Evolutionary conservation across 352 stramenopile genomes (phyloP).

Genomic region (Aphanomyces euteiches): DNA sequence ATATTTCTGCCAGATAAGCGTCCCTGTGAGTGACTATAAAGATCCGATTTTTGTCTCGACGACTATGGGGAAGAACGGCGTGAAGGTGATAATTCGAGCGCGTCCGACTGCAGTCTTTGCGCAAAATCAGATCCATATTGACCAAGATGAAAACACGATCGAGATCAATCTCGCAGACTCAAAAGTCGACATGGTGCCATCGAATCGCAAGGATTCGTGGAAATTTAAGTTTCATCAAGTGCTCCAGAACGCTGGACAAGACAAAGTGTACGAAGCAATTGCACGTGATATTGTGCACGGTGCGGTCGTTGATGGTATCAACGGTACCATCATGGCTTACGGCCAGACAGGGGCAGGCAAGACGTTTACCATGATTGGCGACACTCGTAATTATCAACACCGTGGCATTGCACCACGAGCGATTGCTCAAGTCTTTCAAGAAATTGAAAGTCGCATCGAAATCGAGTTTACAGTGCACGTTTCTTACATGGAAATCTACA

Average conservation of each 20-base stretch:
- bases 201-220: constrained; percentile 78
- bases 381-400: constrained; percentile 89
- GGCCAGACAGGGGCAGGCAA: constrained; percentile 87
- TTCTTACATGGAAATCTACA: constrained; percentile 97
- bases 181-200: constrained; percentile 37
- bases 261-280: constrained; percentile 88
- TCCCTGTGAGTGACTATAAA: background rate
- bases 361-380: constrained; percentile 90
- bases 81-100: constrained; percentile 84
- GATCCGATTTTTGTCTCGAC: background rate
- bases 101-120: constrained; percentile 73
- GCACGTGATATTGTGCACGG: constrained; percentile 85
- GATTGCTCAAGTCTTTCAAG: constrained; percentile 85
- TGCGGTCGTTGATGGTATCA: constrained; percentile 83
- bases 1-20: background rate
- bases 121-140: constrained; percentile 70
- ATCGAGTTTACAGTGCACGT: constrained; percentile 81
- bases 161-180: constrained; percentile 46
- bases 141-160: constrained; percentile 71
- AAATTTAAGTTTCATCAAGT: constrained; percentile 92
- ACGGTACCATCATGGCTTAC: constrained; percentile 86
- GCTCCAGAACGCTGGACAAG: constrained; percentile 87
- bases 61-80: constrained; percentile 53
- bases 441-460: constrained; percentile 86
- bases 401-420: constrained; percentile 83